These are phyloP conservation scores for Populus deltoides DNA, from an alignment of 345 rosid species.

Conservation along the genomic window DNA sequence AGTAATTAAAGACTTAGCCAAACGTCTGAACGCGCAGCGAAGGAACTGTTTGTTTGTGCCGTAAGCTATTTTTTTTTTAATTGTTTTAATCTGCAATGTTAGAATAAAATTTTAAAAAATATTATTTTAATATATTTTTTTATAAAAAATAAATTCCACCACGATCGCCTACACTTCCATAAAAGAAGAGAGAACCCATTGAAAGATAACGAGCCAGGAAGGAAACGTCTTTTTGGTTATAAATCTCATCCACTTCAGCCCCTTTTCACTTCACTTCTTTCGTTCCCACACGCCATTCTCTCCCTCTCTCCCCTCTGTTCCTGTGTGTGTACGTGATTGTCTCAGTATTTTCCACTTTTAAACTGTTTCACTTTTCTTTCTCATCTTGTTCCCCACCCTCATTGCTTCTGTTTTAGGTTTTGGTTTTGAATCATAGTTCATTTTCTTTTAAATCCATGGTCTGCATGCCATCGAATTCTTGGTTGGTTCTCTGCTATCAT, in stretches of 20 bases:
- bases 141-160: too few species aligned
- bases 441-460: slow-evolving; percentile 5
- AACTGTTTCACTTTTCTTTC: not conserved
- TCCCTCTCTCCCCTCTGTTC: not conserved
- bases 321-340: not conserved
- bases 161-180: too few species aligned
- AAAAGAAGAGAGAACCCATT: not conserved
- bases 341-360: not conserved
- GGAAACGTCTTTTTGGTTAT: not conserved
- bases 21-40: too few species aligned
- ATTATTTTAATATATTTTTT: too few species aligned
- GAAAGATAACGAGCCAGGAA: not conserved
- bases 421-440: not conserved
- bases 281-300: slow-evolving; percentile 9
- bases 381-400: not conserved
- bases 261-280: slow-evolving; percentile 10
- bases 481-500: not conserved
- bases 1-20: too few species aligned
- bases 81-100: too few species aligned
- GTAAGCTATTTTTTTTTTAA: too few species aligned
- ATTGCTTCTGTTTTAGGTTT: too few species aligned
- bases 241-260: slow-evolving; percentile 17
- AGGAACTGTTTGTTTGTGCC: too few species aligned
- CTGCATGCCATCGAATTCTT: not conserved
- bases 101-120: too few species aligned